A percentile compares a stretch with the other conserved stretches of the same genome.
These are phyloP conservation scores for Aspergillus sp. DNA, from an alignment of 2,329 filamentous ascomycete species.

Conservation along the genomic window DNA sequence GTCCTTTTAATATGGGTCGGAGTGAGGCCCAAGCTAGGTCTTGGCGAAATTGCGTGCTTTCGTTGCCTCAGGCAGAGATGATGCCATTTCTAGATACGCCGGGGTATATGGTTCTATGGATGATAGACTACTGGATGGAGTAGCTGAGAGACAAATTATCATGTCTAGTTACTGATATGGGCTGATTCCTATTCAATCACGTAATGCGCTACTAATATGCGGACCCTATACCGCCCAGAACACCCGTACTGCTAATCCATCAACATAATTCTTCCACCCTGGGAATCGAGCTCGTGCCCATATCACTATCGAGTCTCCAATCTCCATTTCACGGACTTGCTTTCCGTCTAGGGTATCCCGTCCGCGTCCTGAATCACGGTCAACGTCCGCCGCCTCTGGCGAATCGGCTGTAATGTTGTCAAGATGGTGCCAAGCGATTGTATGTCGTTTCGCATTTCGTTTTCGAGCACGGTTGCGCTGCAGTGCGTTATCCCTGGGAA, in stretches of 20 bases:
- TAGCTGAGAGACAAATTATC: too few relatives aligned
- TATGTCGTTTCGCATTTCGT: slow-evolving; percentile 21
- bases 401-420: slow-evolving; percentile 33
- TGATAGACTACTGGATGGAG: background rate
- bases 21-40: slow-evolving; percentile 19
- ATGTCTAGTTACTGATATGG: background rate
- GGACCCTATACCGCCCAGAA: slow-evolving; percentile 37
- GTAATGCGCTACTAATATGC: background rate
- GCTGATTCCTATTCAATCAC: background rate
- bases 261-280: slow-evolving; percentile 38
- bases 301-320: slow-evolving; percentile 40
- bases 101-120: background rate
- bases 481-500: slow-evolving; percentile 29
- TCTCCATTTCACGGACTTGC: slow-evolving; percentile 32
- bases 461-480: slow-evolving; percentile 31
- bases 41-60: slow-evolving; percentile 39
- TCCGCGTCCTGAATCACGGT: slow-evolving; percentile 32
- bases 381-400: slow-evolving; percentile 31
- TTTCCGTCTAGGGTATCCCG: slow-evolving; percentile 36
- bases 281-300: slow-evolving; percentile 40
- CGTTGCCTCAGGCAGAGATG: slow-evolving; percentile 8
- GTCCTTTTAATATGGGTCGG: slow-evolving; percentile 29
- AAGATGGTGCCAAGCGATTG: slow-evolving; percentile 37
- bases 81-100: background rate
- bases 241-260: slow-evolving; percentile 30